phyloP scores from a whole-genome alignment of 2,329 filamentous ascomycete genomes.

The Fusarium subtropicale region DNA sequence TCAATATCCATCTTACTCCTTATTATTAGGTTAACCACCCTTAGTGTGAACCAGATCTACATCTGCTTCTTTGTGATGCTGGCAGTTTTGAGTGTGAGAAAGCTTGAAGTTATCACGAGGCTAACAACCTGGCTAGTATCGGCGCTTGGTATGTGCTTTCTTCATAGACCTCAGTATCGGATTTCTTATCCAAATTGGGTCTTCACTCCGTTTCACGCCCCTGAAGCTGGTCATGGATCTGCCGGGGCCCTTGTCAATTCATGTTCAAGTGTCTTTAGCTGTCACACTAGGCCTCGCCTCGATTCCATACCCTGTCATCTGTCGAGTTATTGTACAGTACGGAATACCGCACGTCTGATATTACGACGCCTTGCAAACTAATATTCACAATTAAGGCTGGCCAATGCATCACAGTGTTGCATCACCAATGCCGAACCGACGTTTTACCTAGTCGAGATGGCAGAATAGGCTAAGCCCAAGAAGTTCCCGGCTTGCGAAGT shows the following conservation, averaged over 20 bases:
- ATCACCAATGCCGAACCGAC: slow-evolving; percentile 23
- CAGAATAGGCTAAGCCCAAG: slow-evolving; percentile 21
- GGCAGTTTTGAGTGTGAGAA: slow-evolving; percentile 4
- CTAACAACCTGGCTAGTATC: slow-evolving; percentile 37
- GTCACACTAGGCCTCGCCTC: slow-evolving; percentile 38
- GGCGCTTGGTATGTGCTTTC: slow-evolving; percentile 39
- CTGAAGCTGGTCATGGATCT: slow-evolving; percentile 32
- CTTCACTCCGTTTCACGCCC: slow-evolving; percentile 34
- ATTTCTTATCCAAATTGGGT: slow-evolving; percentile 40
- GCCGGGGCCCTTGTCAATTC: slow-evolving; percentile 36
- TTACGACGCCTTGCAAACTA: slow-evolving; percentile 32
- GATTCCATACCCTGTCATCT: slow-evolving; percentile 10
- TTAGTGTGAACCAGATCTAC: slow-evolving; percentile 9
- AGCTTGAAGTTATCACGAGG: slow-evolving; percentile 31
- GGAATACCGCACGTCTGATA: neutral
- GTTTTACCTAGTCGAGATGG: slow-evolving; percentile 21
- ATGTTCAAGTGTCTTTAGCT: slow-evolving; percentile 33
- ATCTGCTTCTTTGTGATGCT: slow-evolving; percentile 5
- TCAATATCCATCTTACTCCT: slow-evolving; percentile 16
- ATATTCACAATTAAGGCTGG: slow-evolving; percentile 30
- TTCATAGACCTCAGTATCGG: slow-evolving; percentile 34
- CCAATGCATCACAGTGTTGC: slow-evolving; percentile 23
- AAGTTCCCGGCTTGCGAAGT: slow-evolving; percentile 31
- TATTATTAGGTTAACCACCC: slow-evolving; percentile 12
- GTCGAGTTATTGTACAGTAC: slow-evolving; percentile 2